Percentiles rank a stretch among this genome's conserved stretches.
phyloP scores from a whole-genome alignment of 1,139 yeast species.

The Spathaspora jeffriesii region DNA sequence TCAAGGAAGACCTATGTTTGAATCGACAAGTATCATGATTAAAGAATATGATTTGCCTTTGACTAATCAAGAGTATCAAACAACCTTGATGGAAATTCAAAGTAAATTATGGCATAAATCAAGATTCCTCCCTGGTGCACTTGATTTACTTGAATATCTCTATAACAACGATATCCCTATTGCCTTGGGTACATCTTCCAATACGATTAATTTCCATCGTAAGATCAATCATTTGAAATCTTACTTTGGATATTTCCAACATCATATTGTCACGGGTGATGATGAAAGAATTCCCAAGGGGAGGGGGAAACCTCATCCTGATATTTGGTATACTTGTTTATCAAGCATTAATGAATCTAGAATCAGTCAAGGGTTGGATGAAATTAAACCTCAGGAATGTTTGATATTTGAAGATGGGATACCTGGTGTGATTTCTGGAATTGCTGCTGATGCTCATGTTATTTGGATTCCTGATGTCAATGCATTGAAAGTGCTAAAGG shows the following conservation, averaged over 20 bases:
- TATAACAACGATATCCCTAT: slow-evolving; percentile 59
- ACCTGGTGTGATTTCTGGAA: slow-evolving; percentile 84
- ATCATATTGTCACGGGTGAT: slow-evolving; percentile 83
- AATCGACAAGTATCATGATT: slow-evolving; percentile 59
- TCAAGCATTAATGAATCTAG: slow-evolving; percentile 59
- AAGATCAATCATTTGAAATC: slow-evolving; percentile 71
- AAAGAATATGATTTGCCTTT: slow-evolving; percentile 68
- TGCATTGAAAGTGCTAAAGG: slow-evolving; percentile 55
- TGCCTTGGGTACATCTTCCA: slow-evolving; percentile 92
- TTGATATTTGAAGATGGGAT: slow-evolving; percentile 93
- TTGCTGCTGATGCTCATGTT: slow-evolving; percentile 80
- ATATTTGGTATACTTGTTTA: slow-evolving; percentile 86
- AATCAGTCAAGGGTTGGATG: slow-evolving; percentile 29
- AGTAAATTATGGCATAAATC: slow-evolving; percentile 61
- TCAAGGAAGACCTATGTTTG: slow-evolving; percentile 90
- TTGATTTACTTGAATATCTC: slow-evolving; percentile 60
- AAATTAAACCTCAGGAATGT: slow-evolving; percentile 73
- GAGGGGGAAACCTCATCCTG: slow-evolving; percentile 91
- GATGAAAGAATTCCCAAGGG: slow-evolving; percentile 80
- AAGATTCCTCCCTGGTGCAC: slow-evolving; percentile 81
- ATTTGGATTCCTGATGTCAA: slow-evolving; percentile 91
- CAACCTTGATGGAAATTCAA: slow-evolving; percentile 56
- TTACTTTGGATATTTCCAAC: slow-evolving; percentile 63
- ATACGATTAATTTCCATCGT: slow-evolving; percentile 52
- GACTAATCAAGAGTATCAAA: slow-evolving; percentile 61